phyloP scores from a whole-genome alignment of 495 filamentous ascomycete species.

The Podospora didyma region DNA sequence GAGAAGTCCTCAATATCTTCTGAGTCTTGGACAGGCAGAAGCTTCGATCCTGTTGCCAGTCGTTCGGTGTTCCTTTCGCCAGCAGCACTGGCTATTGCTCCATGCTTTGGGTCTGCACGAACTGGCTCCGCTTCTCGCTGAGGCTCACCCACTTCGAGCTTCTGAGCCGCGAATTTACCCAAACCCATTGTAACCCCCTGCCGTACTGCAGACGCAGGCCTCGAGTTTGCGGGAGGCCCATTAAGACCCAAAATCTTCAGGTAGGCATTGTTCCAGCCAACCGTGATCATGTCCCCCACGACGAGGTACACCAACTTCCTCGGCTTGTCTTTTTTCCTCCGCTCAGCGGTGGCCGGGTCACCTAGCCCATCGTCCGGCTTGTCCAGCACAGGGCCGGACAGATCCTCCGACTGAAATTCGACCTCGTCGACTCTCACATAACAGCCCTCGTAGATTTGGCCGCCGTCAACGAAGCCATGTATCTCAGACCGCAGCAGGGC shows the following conservation, averaged over 20 bases:
- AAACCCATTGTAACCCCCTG: no score
- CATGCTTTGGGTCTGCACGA: no score
- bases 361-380: neutral
- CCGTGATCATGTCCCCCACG: slow-evolving; percentile 34
- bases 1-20: slow-evolving; percentile 3
- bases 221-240: no score
- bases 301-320: slow-evolving; percentile 33
- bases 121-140: neutral
- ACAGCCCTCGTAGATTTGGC: slow-evolving; percentile 34
- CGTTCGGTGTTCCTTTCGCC: no score
- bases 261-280: slow-evolving; percentile 37
- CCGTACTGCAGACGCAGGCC: neutral
- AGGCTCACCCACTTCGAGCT: neutral
- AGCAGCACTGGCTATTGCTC: no score
- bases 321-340: neutral
- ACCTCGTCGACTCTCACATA: slow-evolving; percentile 37
- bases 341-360: neutral
- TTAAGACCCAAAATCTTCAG: slow-evolving; percentile 15
- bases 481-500: slow-evolving; percentile 34
- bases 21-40: no score
- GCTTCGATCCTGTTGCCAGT: no score
- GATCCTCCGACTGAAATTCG: slow-evolving; percentile 10
- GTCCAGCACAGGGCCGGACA: neutral
- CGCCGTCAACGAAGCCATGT: slow-evolving; percentile 34
- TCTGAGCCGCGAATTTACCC: no score